These are phyloP conservation scores for Sordariomycetes sp. DNA, from an alignment of 2,329 filamentous ascomycete genomes.

Conservation along the genomic window DNA sequence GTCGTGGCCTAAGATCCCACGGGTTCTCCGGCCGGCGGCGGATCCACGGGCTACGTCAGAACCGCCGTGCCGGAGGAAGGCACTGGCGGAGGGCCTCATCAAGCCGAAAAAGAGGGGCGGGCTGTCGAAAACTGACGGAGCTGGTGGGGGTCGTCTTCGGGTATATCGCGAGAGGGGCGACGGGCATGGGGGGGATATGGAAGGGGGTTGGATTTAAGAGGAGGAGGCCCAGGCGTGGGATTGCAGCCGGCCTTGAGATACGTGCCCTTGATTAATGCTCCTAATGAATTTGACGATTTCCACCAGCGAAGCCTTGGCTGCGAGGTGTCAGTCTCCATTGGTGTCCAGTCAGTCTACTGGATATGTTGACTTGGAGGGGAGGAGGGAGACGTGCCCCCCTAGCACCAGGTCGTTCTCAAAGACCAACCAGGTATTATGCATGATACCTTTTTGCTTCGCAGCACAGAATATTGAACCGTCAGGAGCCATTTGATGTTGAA, in stretches of 20 bases:
- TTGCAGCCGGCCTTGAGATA: conserved; percentile 2
- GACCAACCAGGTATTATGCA: too few relatives aligned
- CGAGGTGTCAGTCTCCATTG: neutral
- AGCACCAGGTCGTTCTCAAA: too few relatives aligned
- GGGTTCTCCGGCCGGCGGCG: neutral
- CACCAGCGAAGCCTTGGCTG: neutral
- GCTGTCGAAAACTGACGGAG: neutral
- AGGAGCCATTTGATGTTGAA: too few relatives aligned
- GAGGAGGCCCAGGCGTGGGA: conserved; percentile 23
- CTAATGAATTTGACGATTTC: conserved; percentile 9
- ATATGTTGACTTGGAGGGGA: too few relatives aligned
- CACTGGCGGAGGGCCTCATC: neutral
- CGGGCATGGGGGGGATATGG: neutral
- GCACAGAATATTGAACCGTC: too few relatives aligned
- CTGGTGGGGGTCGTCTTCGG: neutral
- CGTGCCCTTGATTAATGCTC: conserved; percentile 9
- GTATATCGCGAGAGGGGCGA: neutral
- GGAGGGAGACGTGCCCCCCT: too few relatives aligned
- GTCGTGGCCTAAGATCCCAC: neutral
- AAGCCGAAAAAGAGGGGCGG: neutral
- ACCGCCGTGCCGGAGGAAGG: neutral
- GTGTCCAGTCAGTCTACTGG: neutral
- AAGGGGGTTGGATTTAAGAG: neutral
- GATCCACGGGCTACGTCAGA: neutral
- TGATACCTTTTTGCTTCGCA: too few relatives aligned